Evolutionary conservation across 106 monocot species (phyloP).

Genomic region (Dendrobium nobile): DNA sequence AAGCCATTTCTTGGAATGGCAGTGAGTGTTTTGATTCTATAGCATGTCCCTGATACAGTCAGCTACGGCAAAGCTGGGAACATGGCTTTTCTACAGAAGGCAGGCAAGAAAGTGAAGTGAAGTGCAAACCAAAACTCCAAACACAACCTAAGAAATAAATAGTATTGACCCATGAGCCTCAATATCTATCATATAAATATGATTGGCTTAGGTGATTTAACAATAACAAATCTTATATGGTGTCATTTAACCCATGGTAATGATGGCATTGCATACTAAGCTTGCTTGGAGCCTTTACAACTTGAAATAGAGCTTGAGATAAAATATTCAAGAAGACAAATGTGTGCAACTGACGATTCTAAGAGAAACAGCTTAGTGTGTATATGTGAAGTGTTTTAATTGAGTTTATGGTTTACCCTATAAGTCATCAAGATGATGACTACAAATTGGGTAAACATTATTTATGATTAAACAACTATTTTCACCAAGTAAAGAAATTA

Average conservation of each 20-base stretch:
- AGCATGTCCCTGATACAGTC: background rate
- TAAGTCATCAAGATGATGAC: background rate
- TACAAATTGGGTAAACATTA: background rate
- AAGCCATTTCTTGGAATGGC: background rate
- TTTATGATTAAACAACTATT: too few species aligned
- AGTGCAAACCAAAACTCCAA: background rate
- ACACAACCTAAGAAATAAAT: background rate
- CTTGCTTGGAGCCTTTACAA: background rate
- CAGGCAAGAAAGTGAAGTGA: background rate
- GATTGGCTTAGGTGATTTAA: background rate
- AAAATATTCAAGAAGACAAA: too few species aligned
- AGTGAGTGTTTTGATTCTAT: background rate
- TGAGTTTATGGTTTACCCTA: background rate
- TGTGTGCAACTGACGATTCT: too few species aligned
- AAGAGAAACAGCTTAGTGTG: background rate
- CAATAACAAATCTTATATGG: background rate
- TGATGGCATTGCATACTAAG: background rate
- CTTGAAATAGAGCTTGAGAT: background rate
- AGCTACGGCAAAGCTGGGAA: background rate
- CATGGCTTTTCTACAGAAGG: background rate
- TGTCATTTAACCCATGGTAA: background rate
- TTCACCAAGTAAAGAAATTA: too few species aligned
- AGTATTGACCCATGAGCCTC: background rate
- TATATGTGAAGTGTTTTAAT: background rate
- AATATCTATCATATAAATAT: background rate